Conservation (phyloP, 2,329 filamentous ascomycete genomes). For the Aureobasidium pullulans region DNA sequence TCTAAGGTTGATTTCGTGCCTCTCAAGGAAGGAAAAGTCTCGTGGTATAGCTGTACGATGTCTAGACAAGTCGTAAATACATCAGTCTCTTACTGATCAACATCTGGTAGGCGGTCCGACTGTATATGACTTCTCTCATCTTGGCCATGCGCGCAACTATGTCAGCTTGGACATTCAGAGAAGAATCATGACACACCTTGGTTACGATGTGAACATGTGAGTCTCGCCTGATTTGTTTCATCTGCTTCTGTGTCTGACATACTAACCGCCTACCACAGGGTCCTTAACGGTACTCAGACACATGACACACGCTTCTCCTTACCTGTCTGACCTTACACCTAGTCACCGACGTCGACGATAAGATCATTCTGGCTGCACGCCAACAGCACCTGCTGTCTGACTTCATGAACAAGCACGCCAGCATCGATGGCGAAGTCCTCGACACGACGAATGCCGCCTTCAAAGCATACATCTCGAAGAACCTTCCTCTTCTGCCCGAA, state of each 20-base stretch:
- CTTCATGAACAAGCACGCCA: constrained; percentile 48
- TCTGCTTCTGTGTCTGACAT: too few relatives aligned
- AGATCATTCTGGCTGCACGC: constrained; percentile 59
- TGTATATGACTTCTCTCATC: not conserved
- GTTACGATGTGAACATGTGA: constrained; percentile 65
- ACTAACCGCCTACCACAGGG: too few relatives aligned
- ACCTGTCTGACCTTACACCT: too few relatives aligned
- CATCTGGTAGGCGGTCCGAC: too few relatives aligned
- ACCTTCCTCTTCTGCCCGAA: constrained; percentile 47
- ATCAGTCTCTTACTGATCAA: too few relatives aligned
- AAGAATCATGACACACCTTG: constrained; percentile 74
- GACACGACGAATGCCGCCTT: constrained; percentile 46
- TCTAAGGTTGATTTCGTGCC: constrained; percentile 68
- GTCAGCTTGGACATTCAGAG: constrained; percentile 83
- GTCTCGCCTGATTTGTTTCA: constrained; percentile 49
- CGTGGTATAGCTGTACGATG: constrained; percentile 56
- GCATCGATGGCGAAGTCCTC: constrained; percentile 39
- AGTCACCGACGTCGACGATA: constrained; percentile 38
- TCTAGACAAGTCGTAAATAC: too few relatives aligned
- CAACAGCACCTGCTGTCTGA: constrained; percentile 71
- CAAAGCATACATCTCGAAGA: constrained; percentile 57
- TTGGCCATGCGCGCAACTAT: constrained; percentile 57
- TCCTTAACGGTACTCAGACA: too few relatives aligned
- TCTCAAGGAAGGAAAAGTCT: constrained; percentile 54
- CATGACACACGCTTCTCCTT: too few relatives aligned